These are phyloP conservation scores for Solanum ossicruentum DNA, from an alignment of 257 asterid genomes.

Conservation along the genomic window DNA sequence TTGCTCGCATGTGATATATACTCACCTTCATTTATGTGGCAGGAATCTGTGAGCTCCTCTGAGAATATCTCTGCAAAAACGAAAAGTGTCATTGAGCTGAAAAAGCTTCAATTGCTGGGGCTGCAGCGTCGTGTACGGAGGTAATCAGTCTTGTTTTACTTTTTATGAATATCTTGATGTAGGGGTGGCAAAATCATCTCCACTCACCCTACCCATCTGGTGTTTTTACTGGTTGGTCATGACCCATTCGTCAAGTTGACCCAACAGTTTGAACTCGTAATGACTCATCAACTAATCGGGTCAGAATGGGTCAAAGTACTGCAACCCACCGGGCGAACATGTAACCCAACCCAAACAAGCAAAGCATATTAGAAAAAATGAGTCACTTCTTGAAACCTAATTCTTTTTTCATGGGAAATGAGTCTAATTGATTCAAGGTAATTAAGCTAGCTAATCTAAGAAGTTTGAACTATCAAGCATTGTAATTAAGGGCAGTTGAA, in stretches of 20 bases:
- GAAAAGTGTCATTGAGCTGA: conserved; percentile 90
- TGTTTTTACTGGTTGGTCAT: neutral
- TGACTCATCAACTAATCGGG: neutral
- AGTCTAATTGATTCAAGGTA: neutral
- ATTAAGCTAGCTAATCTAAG: neutral
- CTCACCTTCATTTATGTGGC: conserved; percentile 5
- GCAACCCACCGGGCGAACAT: neutral
- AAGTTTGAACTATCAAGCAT: neutral
- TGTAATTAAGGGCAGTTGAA: neutral
- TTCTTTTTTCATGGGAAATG: neutral
- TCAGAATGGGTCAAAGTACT: neutral
- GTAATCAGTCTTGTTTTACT: conserved; percentile 18
- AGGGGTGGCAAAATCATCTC: neutral
- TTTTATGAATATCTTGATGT: neutral
- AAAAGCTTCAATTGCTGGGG: conserved; percentile 92
- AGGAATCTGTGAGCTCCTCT: conserved; percentile 89
- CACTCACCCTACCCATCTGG: neutral
- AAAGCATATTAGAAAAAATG: neutral
- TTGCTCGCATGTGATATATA: neutral
- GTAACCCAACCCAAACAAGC: neutral
- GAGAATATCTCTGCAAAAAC: conserved; percentile 91
- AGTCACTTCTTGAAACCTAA: neutral
- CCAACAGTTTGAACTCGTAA: neutral
- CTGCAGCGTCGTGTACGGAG: conserved; percentile 88
- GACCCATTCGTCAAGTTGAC: neutral